A percentile compares a stretch with the other conserved stretches of the same genome.
These are phyloP conservation scores for Nasturtium officinale DNA, from an alignment of 345 rosid genomes.

Conservation along the genomic window DNA sequence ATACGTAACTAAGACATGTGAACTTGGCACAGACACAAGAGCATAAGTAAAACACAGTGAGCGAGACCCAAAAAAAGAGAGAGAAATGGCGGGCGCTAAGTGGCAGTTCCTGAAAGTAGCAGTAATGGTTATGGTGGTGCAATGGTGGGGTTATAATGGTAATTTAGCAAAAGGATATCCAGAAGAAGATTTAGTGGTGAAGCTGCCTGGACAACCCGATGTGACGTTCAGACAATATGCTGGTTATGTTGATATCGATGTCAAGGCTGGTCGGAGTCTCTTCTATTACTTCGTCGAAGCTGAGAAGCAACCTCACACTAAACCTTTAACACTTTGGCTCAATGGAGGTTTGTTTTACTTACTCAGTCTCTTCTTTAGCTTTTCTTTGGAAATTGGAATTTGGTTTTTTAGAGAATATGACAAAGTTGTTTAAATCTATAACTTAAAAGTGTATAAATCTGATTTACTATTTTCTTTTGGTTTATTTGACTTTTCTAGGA, in stretches of 20 bases:
- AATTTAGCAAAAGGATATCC: constrained; percentile 55
- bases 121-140: constrained; percentile 33
- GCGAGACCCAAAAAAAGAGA: not conserved
- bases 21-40: constrained; percentile 31
- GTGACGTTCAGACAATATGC: constrained; percentile 79
- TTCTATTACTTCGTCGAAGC: constrained; percentile 95
- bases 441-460: not conserved
- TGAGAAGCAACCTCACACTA: constrained; percentile 55
- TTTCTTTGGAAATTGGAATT: not conserved
- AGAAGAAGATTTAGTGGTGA: constrained; percentile 71
- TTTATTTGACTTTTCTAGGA: not conserved
- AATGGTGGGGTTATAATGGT: constrained; percentile 36
- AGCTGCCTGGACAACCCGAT: constrained; percentile 76
- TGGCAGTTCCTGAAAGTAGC: constrained; percentile 46
- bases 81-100: constrained; percentile 34
- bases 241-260: constrained; percentile 83
- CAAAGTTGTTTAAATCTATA: not conserved
- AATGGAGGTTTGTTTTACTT: constrained; percentile 68
- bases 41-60: not conserved
- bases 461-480: not conserved
- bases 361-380: not conserved
- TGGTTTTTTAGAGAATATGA: not conserved
- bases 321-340: constrained; percentile 91
- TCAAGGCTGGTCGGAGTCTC: constrained; percentile 72
- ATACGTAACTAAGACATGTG: constrained; percentile 22